Evolutionary conservation across 2,329 filamentous ascomycete species (phyloP).

Genomic region (Diaporthe destruens): DNA sequence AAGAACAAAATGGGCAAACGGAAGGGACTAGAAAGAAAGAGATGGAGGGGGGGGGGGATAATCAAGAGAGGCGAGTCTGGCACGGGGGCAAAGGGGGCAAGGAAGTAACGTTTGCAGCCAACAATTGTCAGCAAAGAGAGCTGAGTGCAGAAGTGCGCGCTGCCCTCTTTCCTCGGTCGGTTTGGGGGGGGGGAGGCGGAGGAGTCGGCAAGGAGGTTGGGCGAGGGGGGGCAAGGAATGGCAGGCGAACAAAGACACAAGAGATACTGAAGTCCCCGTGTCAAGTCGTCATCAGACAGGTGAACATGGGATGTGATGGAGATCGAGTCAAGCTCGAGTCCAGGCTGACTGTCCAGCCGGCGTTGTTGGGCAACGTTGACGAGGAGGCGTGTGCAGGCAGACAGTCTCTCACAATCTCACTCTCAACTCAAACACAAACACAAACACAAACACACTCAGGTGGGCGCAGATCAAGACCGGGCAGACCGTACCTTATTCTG

Average conservation of each 20-base stretch:
- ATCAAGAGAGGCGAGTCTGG: not conserved
- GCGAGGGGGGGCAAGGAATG: not conserved
- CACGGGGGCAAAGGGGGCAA: not conserved
- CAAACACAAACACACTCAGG: not conserved
- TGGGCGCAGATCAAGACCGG: constrained; percentile 2
- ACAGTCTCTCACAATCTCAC: not conserved
- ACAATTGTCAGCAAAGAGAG: constrained; percentile 1
- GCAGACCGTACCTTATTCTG: constrained; percentile 28
- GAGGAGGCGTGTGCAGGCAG: not conserved
- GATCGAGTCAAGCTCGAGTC: constrained; percentile 17
- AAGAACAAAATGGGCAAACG: constrained; percentile 17
- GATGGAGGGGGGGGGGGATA: not conserved
- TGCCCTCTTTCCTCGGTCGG: constrained; percentile 6
- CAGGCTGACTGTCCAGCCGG: not conserved
- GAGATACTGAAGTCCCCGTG: not conserved
- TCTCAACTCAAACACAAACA: not conserved
- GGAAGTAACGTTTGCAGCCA: constrained; percentile 26
- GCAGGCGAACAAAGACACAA: not conserved
- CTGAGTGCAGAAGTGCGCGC: not conserved
- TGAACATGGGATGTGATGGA: not conserved
- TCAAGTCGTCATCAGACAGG: constrained; percentile 12
- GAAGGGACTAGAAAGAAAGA: not conserved
- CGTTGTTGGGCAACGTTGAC: too few species aligned
- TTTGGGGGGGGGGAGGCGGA: not conserved
- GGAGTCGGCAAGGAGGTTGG: not conserved